Conservation (phyloP, 179 eudicot genomes). For the Camellia oleifera region DNA sequence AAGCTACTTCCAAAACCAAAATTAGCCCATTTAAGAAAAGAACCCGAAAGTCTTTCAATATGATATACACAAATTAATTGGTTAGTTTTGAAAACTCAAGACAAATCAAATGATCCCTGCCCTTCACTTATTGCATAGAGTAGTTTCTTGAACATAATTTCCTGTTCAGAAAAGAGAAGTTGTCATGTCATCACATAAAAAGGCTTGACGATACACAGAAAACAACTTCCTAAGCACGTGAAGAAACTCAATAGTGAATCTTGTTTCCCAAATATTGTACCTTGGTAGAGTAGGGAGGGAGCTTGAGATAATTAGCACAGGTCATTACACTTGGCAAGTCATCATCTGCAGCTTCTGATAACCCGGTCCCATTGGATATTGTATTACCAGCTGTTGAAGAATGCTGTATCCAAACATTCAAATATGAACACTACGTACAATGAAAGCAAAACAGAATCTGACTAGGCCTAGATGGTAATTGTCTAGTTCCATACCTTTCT, state of each 20-base stretch:
- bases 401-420: constrained; percentile 49
- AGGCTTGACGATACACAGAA: background rate
- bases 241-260: no score
- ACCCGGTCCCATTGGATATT: constrained; percentile 53
- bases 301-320: constrained; percentile 98
- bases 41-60: constrained; percentile 10
- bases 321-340: constrained; percentile 99
- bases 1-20: constrained; percentile 16
- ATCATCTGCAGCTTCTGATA: constrained; percentile 80
- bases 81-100: constrained; percentile 38
- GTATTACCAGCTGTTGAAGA: constrained; percentile 56
- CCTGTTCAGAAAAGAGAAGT: constrained; percentile 48
- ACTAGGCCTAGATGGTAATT: background rate
- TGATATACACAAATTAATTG: constrained; percentile 21
- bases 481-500: constrained; percentile 65
- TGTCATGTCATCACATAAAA: background rate
- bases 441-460: background rate
- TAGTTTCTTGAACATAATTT: constrained; percentile 85
- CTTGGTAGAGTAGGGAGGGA: constrained; percentile 98
- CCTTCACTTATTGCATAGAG: constrained; percentile 93
- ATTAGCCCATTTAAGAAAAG: constrained; percentile 14
- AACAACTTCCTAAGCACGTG: background rate
- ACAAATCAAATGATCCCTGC: constrained; percentile 96
- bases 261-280: constrained; percentile 27
- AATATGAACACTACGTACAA: background rate